A percentile compares a stretch with the other conserved stretches of the same genome.
These are phyloP conservation scores for Silene noctiflora DNA, from an alignment of 179 eudicot genomes.

Conservation along the genomic window DNA sequence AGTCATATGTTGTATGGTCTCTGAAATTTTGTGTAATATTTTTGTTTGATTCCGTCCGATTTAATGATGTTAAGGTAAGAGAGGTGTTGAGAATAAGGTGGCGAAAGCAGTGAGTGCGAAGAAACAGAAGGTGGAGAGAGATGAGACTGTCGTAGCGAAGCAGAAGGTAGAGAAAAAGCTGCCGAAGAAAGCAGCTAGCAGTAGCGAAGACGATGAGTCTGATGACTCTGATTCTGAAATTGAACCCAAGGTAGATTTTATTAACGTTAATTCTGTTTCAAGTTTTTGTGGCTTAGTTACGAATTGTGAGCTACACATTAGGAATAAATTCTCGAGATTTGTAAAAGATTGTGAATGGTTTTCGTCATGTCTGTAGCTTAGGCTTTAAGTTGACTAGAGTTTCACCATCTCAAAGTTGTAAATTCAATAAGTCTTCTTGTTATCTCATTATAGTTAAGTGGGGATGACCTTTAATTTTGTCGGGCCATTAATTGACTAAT, in stretches of 20 bases:
- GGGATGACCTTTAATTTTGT: neutral
- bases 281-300: no score
- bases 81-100: constrained; percentile 47
- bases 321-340: no score
- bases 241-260: constrained; percentile 40
- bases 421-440: neutral
- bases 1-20: neutral
- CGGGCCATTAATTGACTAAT: neutral
- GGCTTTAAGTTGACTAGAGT: neutral
- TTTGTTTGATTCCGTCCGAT: neutral
- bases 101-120: constrained; percentile 47
- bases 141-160: constrained; percentile 29
- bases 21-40: neutral
- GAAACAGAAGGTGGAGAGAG: constrained; percentile 40
- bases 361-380: neutral
- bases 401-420: neutral
- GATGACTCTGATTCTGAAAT: constrained; percentile 47
- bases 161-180: constrained; percentile 44
- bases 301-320: no score
- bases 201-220: neutral
- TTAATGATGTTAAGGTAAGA: constrained; percentile 47
- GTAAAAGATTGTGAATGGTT: neutral
- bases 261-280: neutral
- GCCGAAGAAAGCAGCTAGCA: constrained; percentile 41
- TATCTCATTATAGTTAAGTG: neutral